Base-by-base conservation (phyloP, 1,139 yeast genomes). In the Lodderomyces elongisporus region DNA sequence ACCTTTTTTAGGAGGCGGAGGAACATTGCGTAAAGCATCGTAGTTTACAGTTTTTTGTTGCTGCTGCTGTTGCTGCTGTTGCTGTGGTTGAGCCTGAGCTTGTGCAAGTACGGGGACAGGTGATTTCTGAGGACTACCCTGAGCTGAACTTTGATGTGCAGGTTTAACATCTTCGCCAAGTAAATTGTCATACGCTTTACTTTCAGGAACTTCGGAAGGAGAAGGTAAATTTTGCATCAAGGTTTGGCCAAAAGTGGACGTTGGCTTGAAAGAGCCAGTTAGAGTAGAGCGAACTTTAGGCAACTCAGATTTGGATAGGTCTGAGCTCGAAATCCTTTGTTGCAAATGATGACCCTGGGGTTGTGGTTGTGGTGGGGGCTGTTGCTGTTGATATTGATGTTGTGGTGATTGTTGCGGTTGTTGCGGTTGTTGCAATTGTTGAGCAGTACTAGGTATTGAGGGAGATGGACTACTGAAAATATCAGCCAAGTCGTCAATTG, bases 211-310 rank as follows among this genome's bases (percentile, higher is more conserved):
- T 2, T 31, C 14, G 24, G 25, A 25, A 8, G 43, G 48, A 9
- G 36, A n/a, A 4, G 30, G 30, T 27, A 59, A 65, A 32, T 58
- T 62, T 27, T 60, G 51, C 41, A 70, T 46, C 41, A 79, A 62
- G 14, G 66, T 60, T 52, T 78, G 88, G 16, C 93, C 93, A 61
- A 83, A 83, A 21, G 66, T 60, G 0, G 89, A 80, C 2, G 85
- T 68, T 9, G 93, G 91, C 33, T 54, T 61, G 54, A 67, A 58
- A 33, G 70, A 50, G 39, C 65, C 54, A 38, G 70, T 45, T 49
- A 66, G 45, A 45, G 54, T 49, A 44, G 55, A 51, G 28, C 70
- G 62, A n/a, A 61, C 60, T 42, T 55, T 63, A 14, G 72, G 70
- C 22, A 10, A 46, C 7, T 58, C 65, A n/a, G 44, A 38, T 2